phyloP scores from a whole-genome alignment of 768 basidiomycete species.

The Kwoniella mangroviensis region DNA sequence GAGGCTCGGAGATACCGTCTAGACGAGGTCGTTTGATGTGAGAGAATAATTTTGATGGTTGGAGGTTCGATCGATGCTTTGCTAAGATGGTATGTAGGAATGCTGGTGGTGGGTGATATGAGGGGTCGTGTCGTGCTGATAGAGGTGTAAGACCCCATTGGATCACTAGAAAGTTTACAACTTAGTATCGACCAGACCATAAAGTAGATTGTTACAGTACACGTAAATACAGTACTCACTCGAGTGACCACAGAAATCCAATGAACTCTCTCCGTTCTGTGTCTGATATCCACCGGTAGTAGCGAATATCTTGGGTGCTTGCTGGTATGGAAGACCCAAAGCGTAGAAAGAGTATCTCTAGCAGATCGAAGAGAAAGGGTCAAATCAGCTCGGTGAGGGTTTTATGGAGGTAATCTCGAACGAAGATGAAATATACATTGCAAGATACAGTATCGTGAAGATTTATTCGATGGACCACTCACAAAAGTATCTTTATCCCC shows the following conservation, averaged over 20 bases:
- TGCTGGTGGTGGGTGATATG: slow-evolving; percentile 52
- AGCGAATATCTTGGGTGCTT: slow-evolving; percentile 53
- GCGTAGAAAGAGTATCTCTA: slow-evolving; percentile 59
- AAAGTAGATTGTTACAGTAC: neutral
- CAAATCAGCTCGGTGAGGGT: too few species aligned
- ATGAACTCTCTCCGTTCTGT: slow-evolving; percentile 42
- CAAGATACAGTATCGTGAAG: too few species aligned
- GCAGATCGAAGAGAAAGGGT: neutral
- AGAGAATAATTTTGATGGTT: slow-evolving; percentile 51
- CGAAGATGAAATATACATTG: too few species aligned
- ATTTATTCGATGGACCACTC: slow-evolving; percentile 14
- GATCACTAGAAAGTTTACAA: slow-evolving; percentile 28
- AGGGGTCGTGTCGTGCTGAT: slow-evolving; percentile 33
- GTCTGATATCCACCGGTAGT: slow-evolving; percentile 53
- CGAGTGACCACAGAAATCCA: slow-evolving; percentile 57
- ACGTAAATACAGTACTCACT: slow-evolving; percentile 29
- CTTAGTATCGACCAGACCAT: neutral
- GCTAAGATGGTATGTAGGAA: slow-evolving; percentile 59
- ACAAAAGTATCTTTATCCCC: slow-evolving; percentile 60
- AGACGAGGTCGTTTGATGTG: slow-evolving; percentile 47
- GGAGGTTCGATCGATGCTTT: slow-evolving; percentile 53
- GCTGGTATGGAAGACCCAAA: slow-evolving; percentile 55
- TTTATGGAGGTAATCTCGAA: too few species aligned
- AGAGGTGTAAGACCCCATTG: slow-evolving; percentile 53
- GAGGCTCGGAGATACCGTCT: slow-evolving; percentile 47